Base-by-base conservation (phyloP, 371 early-diverging fungal species). In the Blakeslea trispora region DNA sequence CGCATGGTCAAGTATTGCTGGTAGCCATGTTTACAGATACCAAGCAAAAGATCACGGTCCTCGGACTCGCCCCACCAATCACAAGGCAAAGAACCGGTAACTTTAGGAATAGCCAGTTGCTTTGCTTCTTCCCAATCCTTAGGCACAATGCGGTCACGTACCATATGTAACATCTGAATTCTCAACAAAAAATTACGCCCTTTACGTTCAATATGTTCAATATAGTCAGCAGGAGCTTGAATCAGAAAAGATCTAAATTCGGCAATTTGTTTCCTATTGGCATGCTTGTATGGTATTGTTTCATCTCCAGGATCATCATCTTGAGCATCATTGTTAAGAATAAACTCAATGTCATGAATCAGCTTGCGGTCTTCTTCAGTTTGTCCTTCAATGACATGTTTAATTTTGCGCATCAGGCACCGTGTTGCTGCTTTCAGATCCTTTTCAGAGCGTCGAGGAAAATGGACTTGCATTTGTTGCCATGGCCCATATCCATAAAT, bases 1-100 rank as follows among this genome's bases (percentile, higher is more conserved):
- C 88, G 77, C 66, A 89, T 83, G 15, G 81, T 72, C 17, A 75
- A 72, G 42, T 88, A 69, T 49, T 90, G 86, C 49, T 86, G 85
- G 64, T 92, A 95, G 3, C 95, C 95, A 57, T 93, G 85, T 50
- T 86, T 89, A 57, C 81, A 77, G 22, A 90, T 90, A 32, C 92
- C 93, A 34, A 92, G 68, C 58, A 92, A 57, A 23, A 95, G 57
- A 64, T 90, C 91, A n/a, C 88, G 84, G 58, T 95, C 95, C 62
- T 91, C 87, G n/a, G 80, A 63, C 3, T 79, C 73, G 8, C 90
- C 89, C 95, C 95, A 95, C 93, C 93, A 92, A 1, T 77, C 62
- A 0, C 81, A 82, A 11, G 91, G 92, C 4, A 47, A 40, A 11
- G 61, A 71, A 41, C 81, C 81, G 28, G 76, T 75, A 1, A 88